Base-by-base conservation (phyloP, 2,329 filamentous ascomycete genomes). In the Colletotrichum sojae region DNA sequence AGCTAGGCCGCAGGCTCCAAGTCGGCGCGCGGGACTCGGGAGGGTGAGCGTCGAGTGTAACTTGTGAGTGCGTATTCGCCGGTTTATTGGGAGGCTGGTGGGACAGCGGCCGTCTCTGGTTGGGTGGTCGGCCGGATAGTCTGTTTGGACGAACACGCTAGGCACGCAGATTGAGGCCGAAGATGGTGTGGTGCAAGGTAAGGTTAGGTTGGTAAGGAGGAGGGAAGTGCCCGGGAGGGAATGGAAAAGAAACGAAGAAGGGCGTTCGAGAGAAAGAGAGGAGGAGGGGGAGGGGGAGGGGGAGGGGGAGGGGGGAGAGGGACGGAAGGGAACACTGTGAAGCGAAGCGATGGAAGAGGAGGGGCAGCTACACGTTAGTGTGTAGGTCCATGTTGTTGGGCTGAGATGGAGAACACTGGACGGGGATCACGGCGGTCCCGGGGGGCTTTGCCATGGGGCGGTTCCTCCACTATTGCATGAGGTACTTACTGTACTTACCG, bases 1-100 rank as follows among this genome's bases (percentile, higher is more conserved):
- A 43, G 43, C 12, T 40, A 18, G 39, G 52, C 40, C 40, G 45
- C 18, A 18, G 45, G 45, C n/a, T 6, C 15, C 18, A 27, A 12
- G 53, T 31, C 27, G 27, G 9, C 9, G 9, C 9, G 27, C 27
- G 27, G 27, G 27, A 9, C 22, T 8, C 27, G 27, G 27, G 27
- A 31, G 27, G 27, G 9, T 31, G 27, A 31, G 27, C 5, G 27
- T 31, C 27, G 27, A 31, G 20, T 36, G 16, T 52, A 12, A 16
- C 54, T 18, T 36, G 16, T 52, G 6, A 16, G 61, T 18, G 25
- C 15, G 66, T 58, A 54, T 22, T 15, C 20, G 66, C 25, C 55
- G 22, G 31, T 67, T 60, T 65, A 66, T 51, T 51, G 31, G 36
- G 43, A 69, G 66, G 67, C 56, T 69, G 62, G 67, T 67, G 62